Evolutionary conservation across 2,329 filamentous ascomycete genomes (phyloP), one percentile per base, ranked within the genome.

Genomic region (Talaromyces sp.): DNA sequence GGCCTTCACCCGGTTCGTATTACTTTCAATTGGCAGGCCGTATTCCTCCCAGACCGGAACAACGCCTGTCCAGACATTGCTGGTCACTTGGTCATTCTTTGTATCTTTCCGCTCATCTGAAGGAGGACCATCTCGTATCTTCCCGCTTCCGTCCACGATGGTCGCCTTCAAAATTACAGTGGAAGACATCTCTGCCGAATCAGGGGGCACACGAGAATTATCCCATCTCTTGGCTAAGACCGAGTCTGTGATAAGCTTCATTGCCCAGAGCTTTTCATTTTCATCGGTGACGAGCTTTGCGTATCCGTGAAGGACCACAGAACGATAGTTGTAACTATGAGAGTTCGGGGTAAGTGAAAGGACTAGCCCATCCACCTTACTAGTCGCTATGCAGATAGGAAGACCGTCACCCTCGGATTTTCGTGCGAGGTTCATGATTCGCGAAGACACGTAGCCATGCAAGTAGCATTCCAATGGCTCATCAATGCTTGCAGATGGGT

Each of bases 261-360:
- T 88, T 7, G 90, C 90, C 75, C 83, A 94, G 4, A 89, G 68
- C 67, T 89, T 89, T 76, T 96, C 91, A 2, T 80, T 82, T 0
- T 74, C 70, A 55, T 88, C 83, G 2, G 83, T 82, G 6, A 96
- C 88, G 1, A 87, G 71, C 8, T 73, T 78, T 0, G 87, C 91
- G 68, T 86, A 83, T 1, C 91, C 91, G 65, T 93, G 91, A 11
- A 94, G 78, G 8, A 91, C 77, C 10, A 88, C 89, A 35, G 86
- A 90, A 57, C 90, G 89, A 76, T 94, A 96, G 77, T 95, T 93
- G 78, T 90, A 92, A 75, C 84, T 89, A 77, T 95, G 90, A 54
- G 83, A 84, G 76, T 90, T 89, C 11, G 90, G 88, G 0, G 90
- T 91, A 13, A 95, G 81, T 17, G 88, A 83, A 29, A 96, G 83